These are phyloP conservation scores for Sphagnum fallax DNA, from an alignment of 228 moss, liverwort and hornwort species.

Conservation along the genomic window DNA sequence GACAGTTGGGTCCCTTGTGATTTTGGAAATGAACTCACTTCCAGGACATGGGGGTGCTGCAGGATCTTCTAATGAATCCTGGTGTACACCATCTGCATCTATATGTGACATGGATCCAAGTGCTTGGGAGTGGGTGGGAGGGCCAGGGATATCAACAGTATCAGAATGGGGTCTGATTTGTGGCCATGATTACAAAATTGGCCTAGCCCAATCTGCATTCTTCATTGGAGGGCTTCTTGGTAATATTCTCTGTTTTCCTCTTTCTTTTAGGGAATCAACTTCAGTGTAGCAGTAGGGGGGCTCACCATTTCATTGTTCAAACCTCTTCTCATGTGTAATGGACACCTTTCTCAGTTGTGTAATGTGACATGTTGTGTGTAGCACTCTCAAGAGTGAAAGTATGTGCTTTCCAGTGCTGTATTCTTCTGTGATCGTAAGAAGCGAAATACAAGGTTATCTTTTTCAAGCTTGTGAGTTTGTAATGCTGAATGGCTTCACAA, in stretches of 20 bases:
- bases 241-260: constrained; percentile 11
- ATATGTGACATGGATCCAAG: constrained; percentile 57
- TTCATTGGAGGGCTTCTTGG: constrained; percentile 63
- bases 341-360: too few relatives aligned
- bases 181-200: constrained; percentile 70
- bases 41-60: too few relatives aligned
- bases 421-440: too few relatives aligned
- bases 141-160: constrained; percentile 37
- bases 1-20: too few relatives aligned
- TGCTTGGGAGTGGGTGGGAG: constrained; percentile 73
- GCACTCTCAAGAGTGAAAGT: too few relatives aligned
- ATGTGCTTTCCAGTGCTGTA: too few relatives aligned
- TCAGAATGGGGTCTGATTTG: constrained; percentile 71
- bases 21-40: too few relatives aligned
- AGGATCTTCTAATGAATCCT: too few relatives aligned
- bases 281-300: too few relatives aligned
- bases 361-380: too few relatives aligned
- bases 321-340: too few relatives aligned
- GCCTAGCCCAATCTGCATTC: constrained; percentile 53
- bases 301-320: neutral
- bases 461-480: neutral
- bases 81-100: constrained; percentile 37
- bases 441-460: too few relatives aligned
- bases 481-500: neutral
- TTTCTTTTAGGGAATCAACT: neutral